A percentile compares a stretch with the other conserved stretches of the same genome.
phyloP scores from a whole-genome alignment of 257 asterid genomes.

The Ilex asprella region DNA sequence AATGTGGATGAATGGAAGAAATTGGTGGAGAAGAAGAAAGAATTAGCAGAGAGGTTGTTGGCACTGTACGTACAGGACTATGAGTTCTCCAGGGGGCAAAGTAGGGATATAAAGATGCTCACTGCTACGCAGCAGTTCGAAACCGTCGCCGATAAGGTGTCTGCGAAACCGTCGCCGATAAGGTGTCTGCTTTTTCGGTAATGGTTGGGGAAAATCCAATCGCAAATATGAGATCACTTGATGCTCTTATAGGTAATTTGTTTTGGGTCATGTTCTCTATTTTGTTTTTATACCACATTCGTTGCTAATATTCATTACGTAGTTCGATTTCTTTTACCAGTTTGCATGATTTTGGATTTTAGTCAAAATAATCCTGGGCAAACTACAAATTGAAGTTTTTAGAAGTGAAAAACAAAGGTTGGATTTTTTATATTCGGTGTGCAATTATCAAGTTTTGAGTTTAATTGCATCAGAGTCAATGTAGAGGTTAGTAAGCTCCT shows the following conservation, averaged over 20 bases:
- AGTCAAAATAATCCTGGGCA: too few relatives aligned
- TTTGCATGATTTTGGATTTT: too few relatives aligned
- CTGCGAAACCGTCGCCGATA: slow-evolving; percentile 38
- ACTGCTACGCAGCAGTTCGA: slow-evolving; percentile 82
- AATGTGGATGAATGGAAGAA: slow-evolving; percentile 56
- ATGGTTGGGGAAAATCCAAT: slow-evolving; percentile 86
- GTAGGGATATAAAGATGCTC: slow-evolving; percentile 88
- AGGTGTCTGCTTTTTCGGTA: slow-evolving; percentile 77
- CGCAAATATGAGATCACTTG: slow-evolving; percentile 78
- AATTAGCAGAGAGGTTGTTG: slow-evolving; percentile 70
- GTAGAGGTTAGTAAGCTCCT: too few relatives aligned
- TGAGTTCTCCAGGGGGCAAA: slow-evolving; percentile 61
- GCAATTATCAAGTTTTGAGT: too few relatives aligned
- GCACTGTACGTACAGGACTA: slow-evolving; percentile 73
- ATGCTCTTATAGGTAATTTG: slow-evolving; percentile 66
- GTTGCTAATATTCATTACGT: too few relatives aligned
- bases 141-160: slow-evolving; percentile 90
- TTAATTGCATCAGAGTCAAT: too few relatives aligned
- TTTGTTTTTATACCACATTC: too few relatives aligned
- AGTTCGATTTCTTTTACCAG: too few relatives aligned
- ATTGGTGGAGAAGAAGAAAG: slow-evolving; percentile 77
- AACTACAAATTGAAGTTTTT: too few relatives aligned
- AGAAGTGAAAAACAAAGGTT: too few relatives aligned
- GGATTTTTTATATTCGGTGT: too few relatives aligned
- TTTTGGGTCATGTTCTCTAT: not conserved